Evolutionary conservation across 257 asterid species (phyloP).

Genomic region (Salvia miltiorrhiza): DNA sequence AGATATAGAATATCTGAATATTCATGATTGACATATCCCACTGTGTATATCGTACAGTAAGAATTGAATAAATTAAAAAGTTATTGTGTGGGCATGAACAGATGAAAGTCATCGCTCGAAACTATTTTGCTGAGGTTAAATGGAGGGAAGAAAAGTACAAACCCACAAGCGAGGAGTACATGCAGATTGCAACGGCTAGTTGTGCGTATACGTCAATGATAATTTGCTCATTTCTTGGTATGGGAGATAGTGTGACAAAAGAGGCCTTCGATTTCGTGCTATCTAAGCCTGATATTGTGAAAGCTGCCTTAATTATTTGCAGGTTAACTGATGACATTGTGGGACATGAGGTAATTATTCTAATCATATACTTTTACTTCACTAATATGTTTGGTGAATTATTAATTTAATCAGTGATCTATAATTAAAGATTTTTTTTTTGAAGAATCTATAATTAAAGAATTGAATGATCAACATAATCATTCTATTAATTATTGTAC

Average conservation of each 20-base stretch:
- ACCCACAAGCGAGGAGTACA: constrained; percentile 30
- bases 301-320: constrained; percentile 18
- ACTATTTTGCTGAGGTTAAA: constrained; percentile 20
- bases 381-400: too few relatives aligned
- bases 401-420: too few relatives aligned
- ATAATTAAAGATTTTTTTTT: too few relatives aligned
- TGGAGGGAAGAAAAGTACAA: constrained; percentile 30
- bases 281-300: constrained; percentile 17
- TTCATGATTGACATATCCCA: too few relatives aligned
- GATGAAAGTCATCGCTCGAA: constrained; percentile 14
- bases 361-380: too few relatives aligned
- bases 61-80: not conserved
- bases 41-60: too few relatives aligned
- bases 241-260: constrained; percentile 18
- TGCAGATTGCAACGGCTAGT: constrained; percentile 21
- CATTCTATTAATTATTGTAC: too few relatives aligned
- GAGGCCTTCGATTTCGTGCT: constrained; percentile 31
- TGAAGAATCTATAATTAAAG: too few relatives aligned
- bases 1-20: too few relatives aligned
- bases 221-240: constrained; percentile 27
- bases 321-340: constrained; percentile 25
- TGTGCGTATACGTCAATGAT: constrained; percentile 13
- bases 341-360: constrained; percentile 9
- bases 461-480: too few relatives aligned
- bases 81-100: not conserved